Percentiles rank a stretch among this genome's conserved stretches.
Conservation (phyloP, 129 eudicot species). For the Silybum marianum region DNA sequence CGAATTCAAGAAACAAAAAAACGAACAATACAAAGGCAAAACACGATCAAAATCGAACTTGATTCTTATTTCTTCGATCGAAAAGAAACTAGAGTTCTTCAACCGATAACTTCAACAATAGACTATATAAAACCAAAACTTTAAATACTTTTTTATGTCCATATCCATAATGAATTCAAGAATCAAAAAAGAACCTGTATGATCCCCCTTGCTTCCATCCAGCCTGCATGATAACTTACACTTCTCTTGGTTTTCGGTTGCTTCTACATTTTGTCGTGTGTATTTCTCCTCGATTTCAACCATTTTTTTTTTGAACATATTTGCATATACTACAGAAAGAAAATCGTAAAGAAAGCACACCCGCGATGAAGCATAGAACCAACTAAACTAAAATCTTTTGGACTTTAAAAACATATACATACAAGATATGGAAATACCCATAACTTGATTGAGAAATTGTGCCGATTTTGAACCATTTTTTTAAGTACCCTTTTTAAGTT, state of each 20-base stretch:
- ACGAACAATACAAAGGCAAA: neutral
- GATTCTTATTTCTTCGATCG: constrained; percentile 23
- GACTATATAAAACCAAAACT: constrained; percentile 26
- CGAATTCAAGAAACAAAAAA: neutral
- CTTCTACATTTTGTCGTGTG: constrained; percentile 23
- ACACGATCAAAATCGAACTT: neutral
- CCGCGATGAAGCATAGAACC: constrained; percentile 34
- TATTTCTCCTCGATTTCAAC: constrained; percentile 24
- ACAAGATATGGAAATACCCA: constrained; percentile 48
- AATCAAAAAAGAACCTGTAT: constrained; percentile 32
- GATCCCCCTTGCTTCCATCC: constrained; percentile 6
- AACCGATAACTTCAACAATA: constrained; percentile 11
- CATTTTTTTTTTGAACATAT: constrained; percentile 30
- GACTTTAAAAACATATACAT: constrained; percentile 49
- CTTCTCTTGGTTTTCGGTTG: constrained; percentile 25
- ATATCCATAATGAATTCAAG: constrained; percentile 25
- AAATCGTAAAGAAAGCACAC: constrained; percentile 54
- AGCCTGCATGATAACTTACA: constrained; percentile 30
- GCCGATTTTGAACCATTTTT: constrained; percentile 32
- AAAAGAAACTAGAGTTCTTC: constrained; percentile 2
- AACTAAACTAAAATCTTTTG: constrained; percentile 28
- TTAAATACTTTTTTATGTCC: constrained; percentile 23
- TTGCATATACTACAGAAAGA: constrained; percentile 46
- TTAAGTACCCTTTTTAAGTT: constrained; percentile 26
- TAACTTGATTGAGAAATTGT: constrained; percentile 45